Conservation (phyloP, 139 green algal genomes). For the Tetradesmus obliquus region DNA sequence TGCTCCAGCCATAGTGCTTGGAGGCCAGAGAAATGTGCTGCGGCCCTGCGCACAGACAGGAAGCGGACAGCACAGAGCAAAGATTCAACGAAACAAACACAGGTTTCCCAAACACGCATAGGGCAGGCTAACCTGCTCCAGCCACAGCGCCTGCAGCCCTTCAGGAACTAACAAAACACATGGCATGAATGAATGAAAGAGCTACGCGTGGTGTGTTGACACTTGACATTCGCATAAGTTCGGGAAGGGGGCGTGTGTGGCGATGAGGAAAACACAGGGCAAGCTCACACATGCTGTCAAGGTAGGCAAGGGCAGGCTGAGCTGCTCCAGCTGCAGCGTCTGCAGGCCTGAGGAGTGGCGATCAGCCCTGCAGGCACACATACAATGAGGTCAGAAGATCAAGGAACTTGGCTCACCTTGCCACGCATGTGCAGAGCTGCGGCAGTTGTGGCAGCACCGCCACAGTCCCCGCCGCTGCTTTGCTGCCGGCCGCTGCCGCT, state of each 20-base stretch:
- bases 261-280: too few relatives aligned
- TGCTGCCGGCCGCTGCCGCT: background rate
- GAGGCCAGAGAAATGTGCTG: background rate
- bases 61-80: too few relatives aligned
- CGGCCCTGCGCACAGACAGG: too few relatives aligned
- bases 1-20: constrained; percentile 4
- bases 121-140: background rate
- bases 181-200: too few relatives aligned
- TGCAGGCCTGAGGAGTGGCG: background rate
- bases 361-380: background rate
- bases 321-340: constrained; percentile 6
- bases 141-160: background rate
- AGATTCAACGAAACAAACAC: too few relatives aligned
- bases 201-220: too few relatives aligned
- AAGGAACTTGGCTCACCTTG: background rate
- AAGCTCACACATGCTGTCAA: too few relatives aligned
- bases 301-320: background rate
- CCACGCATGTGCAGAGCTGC: background rate
- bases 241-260: too few relatives aligned
- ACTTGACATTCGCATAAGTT: too few relatives aligned
- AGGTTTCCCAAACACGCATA: background rate
- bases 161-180: background rate
- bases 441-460: background rate
- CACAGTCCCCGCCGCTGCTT: background rate
- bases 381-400: background rate